A percentile compares a stretch with the other conserved stretches of the same genome.
Evolutionary conservation across 2,329 filamentous ascomycete genomes (phyloP).

Genomic region (Periglandula ipomoeae): DNA sequence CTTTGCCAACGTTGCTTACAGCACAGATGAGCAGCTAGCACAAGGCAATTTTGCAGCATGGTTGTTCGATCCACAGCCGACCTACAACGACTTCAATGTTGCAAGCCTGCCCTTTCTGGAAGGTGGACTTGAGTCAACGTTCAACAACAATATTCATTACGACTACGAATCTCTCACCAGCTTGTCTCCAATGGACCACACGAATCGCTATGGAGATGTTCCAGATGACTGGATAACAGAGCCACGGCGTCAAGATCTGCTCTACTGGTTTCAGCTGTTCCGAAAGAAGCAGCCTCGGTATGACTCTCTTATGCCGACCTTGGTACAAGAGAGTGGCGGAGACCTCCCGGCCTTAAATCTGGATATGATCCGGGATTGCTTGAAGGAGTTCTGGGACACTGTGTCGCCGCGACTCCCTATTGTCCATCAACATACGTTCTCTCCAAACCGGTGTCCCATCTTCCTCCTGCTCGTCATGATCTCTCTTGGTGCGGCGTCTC

Average conservation of each 20-base stretch:
- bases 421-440: constrained; percentile 80
- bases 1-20: too few species aligned
- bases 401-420: constrained; percentile 83
- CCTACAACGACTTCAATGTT: constrained; percentile 30
- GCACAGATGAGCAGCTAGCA: too few species aligned
- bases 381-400: constrained; percentile 79
- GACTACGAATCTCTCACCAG: constrained; percentile 42
- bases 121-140: constrained; percentile 40
- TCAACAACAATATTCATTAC: constrained; percentile 47
- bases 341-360: constrained; percentile 50
- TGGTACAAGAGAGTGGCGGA: constrained; percentile 30
- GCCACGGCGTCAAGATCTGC: constrained; percentile 33
- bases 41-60: constrained; percentile 42
- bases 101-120: too few species aligned
- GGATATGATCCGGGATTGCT: constrained; percentile 76
- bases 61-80: constrained; percentile 39
- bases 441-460: constrained; percentile 66
- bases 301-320: constrained; percentile 22
- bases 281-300: constrained; percentile 33
- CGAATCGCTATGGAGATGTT: too few species aligned
- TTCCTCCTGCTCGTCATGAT: constrained; percentile 74
- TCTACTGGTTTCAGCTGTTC: constrained; percentile 34
- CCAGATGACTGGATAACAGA: constrained; percentile 37
- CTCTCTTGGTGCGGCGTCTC: constrained; percentile 71
- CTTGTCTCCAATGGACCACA: constrained; percentile 34